phyloP scores from a whole-genome alignment of 208 protist genomes.

The Wallacemonas sp. region DNA sequence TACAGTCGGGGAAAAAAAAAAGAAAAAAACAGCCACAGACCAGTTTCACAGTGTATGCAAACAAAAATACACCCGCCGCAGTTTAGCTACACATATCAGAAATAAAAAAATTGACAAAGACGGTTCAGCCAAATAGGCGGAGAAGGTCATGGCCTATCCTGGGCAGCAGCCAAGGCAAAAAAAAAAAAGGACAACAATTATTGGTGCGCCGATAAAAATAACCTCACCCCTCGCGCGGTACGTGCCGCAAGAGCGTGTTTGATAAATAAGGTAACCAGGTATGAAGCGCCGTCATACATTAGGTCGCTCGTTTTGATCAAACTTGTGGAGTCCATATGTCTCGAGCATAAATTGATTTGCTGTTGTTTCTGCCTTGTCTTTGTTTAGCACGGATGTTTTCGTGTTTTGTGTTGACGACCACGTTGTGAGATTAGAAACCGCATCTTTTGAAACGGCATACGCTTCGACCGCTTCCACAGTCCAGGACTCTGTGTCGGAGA shows the following conservation, averaged over 20 bases:
- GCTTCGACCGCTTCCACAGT: constrained; percentile 49
- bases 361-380: constrained; percentile 26
- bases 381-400: constrained; percentile 1
- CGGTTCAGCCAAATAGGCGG: too few species aligned
- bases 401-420: background rate
- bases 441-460: constrained; percentile 48
- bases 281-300: constrained; percentile 31
- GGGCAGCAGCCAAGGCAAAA: constrained; percentile 10
- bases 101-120: too few species aligned
- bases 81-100: too few species aligned
- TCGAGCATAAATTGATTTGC: constrained; percentile 55
- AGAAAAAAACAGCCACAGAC: constrained; percentile 1
- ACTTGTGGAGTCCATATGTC: constrained; percentile 50
- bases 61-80: too few species aligned
- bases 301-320: constrained; percentile 40
- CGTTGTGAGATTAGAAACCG: constrained; percentile 16
- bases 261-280: too few species aligned
- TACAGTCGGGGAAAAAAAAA: constrained; percentile 2
- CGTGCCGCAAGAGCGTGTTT: too few species aligned
- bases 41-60: too few species aligned
- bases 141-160: too few species aligned
- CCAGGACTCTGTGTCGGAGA: constrained; percentile 53
- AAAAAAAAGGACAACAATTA: constrained; percentile 14
- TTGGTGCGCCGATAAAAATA: constrained; percentile 15
- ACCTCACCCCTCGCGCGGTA: too few species aligned